phyloP scores from a whole-genome alignment of 2,329 filamentous ascomycete species.

The Colletotrichum musicola region DNA sequence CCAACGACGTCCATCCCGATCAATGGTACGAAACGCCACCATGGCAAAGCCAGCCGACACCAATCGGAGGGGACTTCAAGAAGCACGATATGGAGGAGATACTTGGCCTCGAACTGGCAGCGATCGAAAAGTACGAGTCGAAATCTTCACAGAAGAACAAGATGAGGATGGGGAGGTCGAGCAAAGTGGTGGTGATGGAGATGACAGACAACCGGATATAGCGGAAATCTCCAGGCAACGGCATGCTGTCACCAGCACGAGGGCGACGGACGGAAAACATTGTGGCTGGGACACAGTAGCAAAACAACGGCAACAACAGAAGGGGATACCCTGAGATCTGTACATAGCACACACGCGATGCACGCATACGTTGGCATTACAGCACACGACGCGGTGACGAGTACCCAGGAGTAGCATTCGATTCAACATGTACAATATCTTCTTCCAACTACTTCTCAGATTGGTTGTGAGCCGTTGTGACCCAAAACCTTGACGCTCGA shows the following conservation, averaged over 20 bases:
- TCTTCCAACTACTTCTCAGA: no score
- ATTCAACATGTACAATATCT: background rate
- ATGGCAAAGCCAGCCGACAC: slow-evolving; percentile 19
- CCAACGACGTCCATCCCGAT: background rate
- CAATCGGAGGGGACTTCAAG: slow-evolving; percentile 9
- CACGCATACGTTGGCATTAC: background rate
- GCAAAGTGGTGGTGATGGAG: background rate
- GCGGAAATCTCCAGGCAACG: background rate
- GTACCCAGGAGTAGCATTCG: background rate
- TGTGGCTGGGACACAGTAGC: background rate
- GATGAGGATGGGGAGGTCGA: background rate
- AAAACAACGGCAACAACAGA: background rate
- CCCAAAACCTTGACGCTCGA: background rate
- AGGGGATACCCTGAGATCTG: background rate
- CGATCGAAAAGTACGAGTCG: slow-evolving; percentile 16
- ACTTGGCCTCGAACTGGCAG: slow-evolving; percentile 1
- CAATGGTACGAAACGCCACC: slow-evolving; percentile 21
- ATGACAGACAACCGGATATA: background rate
- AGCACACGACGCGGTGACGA: slow-evolving; percentile 10
- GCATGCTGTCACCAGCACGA: background rate
- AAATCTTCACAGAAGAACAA: background rate
- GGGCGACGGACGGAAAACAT: background rate
- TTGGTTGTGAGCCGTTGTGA: no score
- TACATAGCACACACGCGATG: slow-evolving; percentile 10
- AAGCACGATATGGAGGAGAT: slow-evolving; percentile 2